phyloP scores from a whole-genome alignment of 768 basidiomycete genomes.

The Tulasnella sp. region DNA sequence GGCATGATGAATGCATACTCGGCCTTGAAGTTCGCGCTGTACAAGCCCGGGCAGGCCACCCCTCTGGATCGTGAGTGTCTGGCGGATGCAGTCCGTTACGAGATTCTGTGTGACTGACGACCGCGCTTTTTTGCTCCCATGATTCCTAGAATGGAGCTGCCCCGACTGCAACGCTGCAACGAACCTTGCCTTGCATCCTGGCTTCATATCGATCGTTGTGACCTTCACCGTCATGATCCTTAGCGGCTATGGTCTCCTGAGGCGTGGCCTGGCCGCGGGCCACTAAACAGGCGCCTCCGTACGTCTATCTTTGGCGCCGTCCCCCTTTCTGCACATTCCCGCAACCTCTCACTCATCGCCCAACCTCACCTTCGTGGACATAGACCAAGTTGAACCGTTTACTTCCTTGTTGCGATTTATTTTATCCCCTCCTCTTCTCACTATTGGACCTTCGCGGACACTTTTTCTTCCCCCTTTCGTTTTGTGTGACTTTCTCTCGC shows the following conservation, averaged over 20 bases:
- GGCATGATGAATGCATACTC: slow-evolving; percentile 69
- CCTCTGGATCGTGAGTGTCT: slow-evolving; percentile 49
- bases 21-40: slow-evolving; percentile 75
- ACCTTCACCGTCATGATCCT: slow-evolving; percentile 28
- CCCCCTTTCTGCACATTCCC: not conserved
- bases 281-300: not conserved
- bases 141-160: slow-evolving; percentile 39
- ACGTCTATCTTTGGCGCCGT: not conserved
- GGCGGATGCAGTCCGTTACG: not conserved
- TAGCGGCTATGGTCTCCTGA: slow-evolving; percentile 25
- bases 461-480: not conserved
- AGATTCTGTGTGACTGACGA: slow-evolving; percentile 1
- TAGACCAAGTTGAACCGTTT: not conserved
- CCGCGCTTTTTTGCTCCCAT: not conserved
- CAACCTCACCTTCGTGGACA: slow-evolving; percentile 1
- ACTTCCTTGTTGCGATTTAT: slow-evolving; percentile 1
- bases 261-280: not conserved
- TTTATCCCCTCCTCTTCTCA: not conserved
- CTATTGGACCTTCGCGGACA: not conserved
- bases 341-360: not conserved
- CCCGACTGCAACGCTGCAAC: slow-evolving; percentile 35
- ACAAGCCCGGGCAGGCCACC: slow-evolving; percentile 70
- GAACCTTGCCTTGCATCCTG: slow-evolving; percentile 21
- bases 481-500: not conserved
- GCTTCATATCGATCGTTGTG: slow-evolving; percentile 21